These are phyloP conservation scores for Melampsora larici-populina DNA, from an alignment of 1,284 basidiomycete species.

Conservation along the genomic window DNA sequence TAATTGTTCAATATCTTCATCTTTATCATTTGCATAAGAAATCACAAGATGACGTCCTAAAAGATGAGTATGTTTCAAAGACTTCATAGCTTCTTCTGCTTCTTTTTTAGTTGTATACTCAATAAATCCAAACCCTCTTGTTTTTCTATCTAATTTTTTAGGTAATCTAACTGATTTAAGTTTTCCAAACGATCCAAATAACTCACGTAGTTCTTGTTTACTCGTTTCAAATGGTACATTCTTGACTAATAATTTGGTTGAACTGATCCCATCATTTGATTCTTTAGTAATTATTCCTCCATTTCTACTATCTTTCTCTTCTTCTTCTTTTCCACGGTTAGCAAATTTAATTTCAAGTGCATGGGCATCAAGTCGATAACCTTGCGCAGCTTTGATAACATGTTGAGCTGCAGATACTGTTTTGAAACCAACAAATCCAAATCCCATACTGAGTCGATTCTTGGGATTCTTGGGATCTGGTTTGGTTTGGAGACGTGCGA, in stretches of 20 bases:
- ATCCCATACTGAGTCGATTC: slow-evolving; percentile 76
- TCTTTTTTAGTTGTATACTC: slow-evolving; percentile 84
- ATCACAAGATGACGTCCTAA: slow-evolving; percentile 90
- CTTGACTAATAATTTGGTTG: slow-evolving; percentile 91
- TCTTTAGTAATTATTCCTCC: slow-evolving; percentile 56
- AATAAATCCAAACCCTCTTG: slow-evolving; percentile 91
- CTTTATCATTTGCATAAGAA: slow-evolving; percentile 81
- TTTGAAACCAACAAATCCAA: slow-evolving; percentile 91
- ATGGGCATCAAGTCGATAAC: slow-evolving; percentile 82
- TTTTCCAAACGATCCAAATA: slow-evolving; percentile 83
- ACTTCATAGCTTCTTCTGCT: slow-evolving; percentile 76
- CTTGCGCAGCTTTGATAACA: slow-evolving; percentile 75
- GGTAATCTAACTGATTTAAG: slow-evolving; percentile 86
- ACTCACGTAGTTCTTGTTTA: slow-evolving; percentile 81
- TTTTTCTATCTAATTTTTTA: slow-evolving; percentile 76
- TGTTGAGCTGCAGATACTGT: slow-evolving; percentile 68
- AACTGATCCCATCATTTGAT: slow-evolving; percentile 57
- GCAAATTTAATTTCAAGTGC: slow-evolving; percentile 79
- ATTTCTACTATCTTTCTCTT: slow-evolving; percentile 53
- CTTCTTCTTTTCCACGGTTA: slow-evolving; percentile 67
- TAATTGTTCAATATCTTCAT: slow-evolving; percentile 68
- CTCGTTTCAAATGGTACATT: slow-evolving; percentile 95
- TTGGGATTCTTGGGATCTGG: slow-evolving; percentile 70
- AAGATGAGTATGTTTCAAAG: slow-evolving; percentile 88
- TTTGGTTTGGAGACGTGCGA: slow-evolving; percentile 87